Base-by-base conservation (phyloP, 2,329 filamentous ascomycete genomes). In the Periconia sp. region DNA sequence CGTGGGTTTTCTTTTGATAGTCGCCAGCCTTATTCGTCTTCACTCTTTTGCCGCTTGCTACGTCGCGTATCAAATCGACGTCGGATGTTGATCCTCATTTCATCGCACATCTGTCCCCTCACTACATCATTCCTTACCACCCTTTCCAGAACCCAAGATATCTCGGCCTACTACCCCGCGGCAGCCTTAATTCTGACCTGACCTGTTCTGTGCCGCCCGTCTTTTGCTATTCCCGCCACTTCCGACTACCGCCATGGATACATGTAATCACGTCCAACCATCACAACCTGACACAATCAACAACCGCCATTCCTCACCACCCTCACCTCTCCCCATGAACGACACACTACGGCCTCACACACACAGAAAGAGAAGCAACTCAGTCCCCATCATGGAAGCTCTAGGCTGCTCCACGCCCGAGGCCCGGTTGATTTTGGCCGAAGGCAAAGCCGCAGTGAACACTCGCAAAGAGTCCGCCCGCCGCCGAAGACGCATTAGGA, bases 381-480 rank as follows among this genome's bases (percentile, higher is more conserved):
- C 71, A 2, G 55, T 72, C 13, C 70, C 71, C 10, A 65, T 73
- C 30, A 56, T 69, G 10, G 68, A 73, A 37, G 69, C 65, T 30
- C 31, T 74, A 41, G 69, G 70, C 44, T 72, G 69, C 52, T 71
- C 71, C 9, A 72, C 69, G 5, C 58, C 68, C 41, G 71, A 74
- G 53, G 71, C 71, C 45, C 59, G 66, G 44, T 55, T 74, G 20
- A 65, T 74, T 42, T 50, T 74, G 41, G 69, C 68, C 15, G 71
- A 73, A 44, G 69, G 70, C 30, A 65, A 61, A 50, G 71, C 71
- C 41, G 71, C 70, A 47, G 58, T 71, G 13, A 66, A 61, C 35
- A 71, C 64, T 41, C 68, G 71, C 41, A 63, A 58, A 46, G 53
- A 53, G 17, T 52, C 58, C 42, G 58, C 57, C 42, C 64, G 66